Conservation (phyloP, 495 filamentous ascomycete genomes). For the Aspergillus sparsus region DNA sequence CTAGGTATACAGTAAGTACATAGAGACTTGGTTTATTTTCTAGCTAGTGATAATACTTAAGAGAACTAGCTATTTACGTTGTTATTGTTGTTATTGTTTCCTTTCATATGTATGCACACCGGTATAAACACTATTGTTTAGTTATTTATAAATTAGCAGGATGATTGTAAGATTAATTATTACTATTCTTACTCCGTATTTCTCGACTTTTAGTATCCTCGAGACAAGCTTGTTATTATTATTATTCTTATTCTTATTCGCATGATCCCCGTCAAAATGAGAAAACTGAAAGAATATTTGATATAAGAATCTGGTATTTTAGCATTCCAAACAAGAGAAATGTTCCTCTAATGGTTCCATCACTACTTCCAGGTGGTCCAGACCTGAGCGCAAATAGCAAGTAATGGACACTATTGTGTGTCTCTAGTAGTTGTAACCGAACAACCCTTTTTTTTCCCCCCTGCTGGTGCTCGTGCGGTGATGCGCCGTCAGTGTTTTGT, state of each 20-base stretch:
- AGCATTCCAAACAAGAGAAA: conserved; percentile 9
- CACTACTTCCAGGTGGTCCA: neutral
- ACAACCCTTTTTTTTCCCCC: conserved; percentile 4
- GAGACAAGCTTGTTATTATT: neutral
- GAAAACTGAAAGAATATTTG: neutral
- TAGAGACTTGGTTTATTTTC: no score
- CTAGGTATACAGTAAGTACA: no score
- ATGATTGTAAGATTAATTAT: no score
- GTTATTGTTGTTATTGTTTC: no score
- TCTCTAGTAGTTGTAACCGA: conserved; percentile 20
- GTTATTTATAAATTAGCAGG: no score
- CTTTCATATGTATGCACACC: no score
- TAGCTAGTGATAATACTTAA: no score
- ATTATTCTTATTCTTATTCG: conserved; percentile 1
- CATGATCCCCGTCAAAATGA: neutral
- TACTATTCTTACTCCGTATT: no score
- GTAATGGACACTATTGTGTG: conserved; percentile 2
- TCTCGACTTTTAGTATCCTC: no score
- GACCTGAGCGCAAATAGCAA: neutral
- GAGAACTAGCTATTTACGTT: no score
- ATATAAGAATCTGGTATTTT: neutral
- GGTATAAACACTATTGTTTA: no score
- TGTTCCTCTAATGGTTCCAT: conserved; percentile 1
- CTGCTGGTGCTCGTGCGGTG: conserved; percentile 15
- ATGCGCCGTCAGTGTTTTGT: conserved; percentile 20